Percentiles rank a stretch among this genome's conserved stretches.
These are phyloP conservation scores for Salix purpurea DNA, from an alignment of 345 rosid species.

Conservation along the genomic window DNA sequence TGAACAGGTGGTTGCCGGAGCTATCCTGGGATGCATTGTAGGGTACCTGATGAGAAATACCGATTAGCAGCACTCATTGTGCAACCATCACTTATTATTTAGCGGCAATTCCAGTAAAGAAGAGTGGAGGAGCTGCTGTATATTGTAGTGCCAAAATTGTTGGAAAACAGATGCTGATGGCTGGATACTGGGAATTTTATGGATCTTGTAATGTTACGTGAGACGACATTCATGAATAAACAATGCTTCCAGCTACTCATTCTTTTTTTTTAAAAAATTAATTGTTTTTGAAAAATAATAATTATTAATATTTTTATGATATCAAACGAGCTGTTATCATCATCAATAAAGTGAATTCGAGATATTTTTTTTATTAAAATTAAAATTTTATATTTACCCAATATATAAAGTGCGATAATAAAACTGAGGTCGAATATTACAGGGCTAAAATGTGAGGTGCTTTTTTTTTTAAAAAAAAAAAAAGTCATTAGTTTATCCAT, in stretches of 20 bases:
- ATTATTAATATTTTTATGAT: too few relatives aligned
- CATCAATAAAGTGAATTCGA: too few relatives aligned
- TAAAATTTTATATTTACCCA: too few relatives aligned
- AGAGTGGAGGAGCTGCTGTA: slow-evolving; percentile 2
- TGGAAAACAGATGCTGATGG: neutral
- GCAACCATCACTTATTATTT: neutral
- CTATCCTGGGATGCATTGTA: slow-evolving; percentile 66
- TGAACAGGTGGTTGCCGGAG: slow-evolving; percentile 83
- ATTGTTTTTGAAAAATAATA: too few relatives aligned
- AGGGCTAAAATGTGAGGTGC: too few relatives aligned
- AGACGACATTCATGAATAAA: neutral
- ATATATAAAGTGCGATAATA: too few relatives aligned
- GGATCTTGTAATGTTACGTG: neutral
- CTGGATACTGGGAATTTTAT: neutral
- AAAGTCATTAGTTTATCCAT: too few relatives aligned
- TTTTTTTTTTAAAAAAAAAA: too few relatives aligned
- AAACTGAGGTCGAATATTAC: too few relatives aligned
- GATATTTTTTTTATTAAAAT: too few relatives aligned
- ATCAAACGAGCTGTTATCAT: too few relatives aligned
- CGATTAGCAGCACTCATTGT: slow-evolving; percentile 23
- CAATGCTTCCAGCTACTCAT: neutral
- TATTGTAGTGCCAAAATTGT: neutral
- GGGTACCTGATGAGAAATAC: slow-evolving; percentile 67
- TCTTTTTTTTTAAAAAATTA: too few relatives aligned
- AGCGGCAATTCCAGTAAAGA: neutral